Conservation (phyloP, 495 filamentous ascomycete genomes). For the Schizothecium vesticola region DNA sequence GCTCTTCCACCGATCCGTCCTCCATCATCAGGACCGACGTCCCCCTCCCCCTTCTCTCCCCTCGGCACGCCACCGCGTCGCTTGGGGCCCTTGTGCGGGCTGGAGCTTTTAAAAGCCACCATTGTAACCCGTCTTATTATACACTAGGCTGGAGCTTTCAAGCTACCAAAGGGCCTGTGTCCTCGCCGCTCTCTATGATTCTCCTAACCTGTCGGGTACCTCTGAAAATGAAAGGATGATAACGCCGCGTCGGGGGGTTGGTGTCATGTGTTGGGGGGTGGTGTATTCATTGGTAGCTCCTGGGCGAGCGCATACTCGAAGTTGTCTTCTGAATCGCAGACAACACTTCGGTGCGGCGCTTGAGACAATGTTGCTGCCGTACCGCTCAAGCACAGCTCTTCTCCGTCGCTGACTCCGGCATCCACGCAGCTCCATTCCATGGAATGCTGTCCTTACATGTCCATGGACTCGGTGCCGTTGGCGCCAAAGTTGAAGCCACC, state of each 20-base stretch:
- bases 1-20: neutral
- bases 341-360: neutral
- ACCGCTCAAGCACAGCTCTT: constrained; percentile 18
- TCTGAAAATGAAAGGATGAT: constrained; percentile 39
- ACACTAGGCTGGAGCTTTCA: constrained; percentile 47
- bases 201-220: constrained; percentile 22
- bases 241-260: constrained; percentile 29
- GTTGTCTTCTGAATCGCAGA: neutral
- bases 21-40: constrained; percentile 1
- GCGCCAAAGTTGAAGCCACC: constrained; percentile 85
- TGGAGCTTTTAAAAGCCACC: constrained; percentile 50
- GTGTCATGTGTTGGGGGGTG: constrained; percentile 21
- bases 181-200: constrained; percentile 22
- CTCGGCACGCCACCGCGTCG: constrained; percentile 13
- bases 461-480: constrained; percentile 91
- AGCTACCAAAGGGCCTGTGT: constrained; percentile 43
- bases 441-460: constrained; percentile 65
- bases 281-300: constrained; percentile 1
- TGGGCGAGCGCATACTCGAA: neutral
- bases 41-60: constrained; percentile 5
- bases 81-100: constrained; percentile 25
- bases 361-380: neutral
- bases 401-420: neutral
- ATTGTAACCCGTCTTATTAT: constrained; percentile 34
- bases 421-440: neutral